Percentiles rank a stretch among this genome's conserved stretches.
Conservation (phyloP, 164 flowering plant genomes). For the Nelumbo lutea region DNA sequence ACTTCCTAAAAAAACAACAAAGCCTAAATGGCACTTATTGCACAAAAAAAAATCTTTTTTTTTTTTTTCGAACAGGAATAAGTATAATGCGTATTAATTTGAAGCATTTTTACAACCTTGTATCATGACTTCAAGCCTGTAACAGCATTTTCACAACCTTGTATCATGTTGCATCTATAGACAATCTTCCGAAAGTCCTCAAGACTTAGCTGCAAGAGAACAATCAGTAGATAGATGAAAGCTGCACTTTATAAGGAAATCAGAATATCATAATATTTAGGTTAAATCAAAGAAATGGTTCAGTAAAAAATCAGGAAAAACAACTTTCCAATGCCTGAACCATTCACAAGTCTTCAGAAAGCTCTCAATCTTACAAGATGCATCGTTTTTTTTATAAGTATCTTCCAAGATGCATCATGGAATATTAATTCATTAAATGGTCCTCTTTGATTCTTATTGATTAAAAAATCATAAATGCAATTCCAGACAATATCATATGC, state of each 20-base stretch:
- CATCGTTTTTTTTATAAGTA: background rate
- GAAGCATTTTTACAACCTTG: too few relatives aligned
- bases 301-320: background rate
- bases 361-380: background rate
- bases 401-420: too few relatives aligned
- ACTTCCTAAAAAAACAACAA: too few relatives aligned
- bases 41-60: too few relatives aligned
- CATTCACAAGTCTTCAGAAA: background rate
- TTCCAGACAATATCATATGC: too few relatives aligned
- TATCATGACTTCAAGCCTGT: background rate
- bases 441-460: too few relatives aligned
- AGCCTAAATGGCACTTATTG: too few relatives aligned
- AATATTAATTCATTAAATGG: too few relatives aligned
- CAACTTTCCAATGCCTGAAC: background rate
- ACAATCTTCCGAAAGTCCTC: conserved; percentile 65
- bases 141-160: conserved; percentile 19
- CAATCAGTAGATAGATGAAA: background rate
- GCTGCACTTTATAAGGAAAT: background rate
- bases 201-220: conserved; percentile 51
- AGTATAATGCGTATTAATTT: too few relatives aligned
- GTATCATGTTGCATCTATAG: conserved; percentile 62
- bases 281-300: background rate
- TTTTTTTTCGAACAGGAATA: too few relatives aligned
- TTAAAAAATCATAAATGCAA: too few relatives aligned
- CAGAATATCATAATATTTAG: background rate